Evolutionary conservation across 441 rosid species (phyloP), one percentile per base, ranked within the genome.

Genomic region (Populus hybrid): DNA sequence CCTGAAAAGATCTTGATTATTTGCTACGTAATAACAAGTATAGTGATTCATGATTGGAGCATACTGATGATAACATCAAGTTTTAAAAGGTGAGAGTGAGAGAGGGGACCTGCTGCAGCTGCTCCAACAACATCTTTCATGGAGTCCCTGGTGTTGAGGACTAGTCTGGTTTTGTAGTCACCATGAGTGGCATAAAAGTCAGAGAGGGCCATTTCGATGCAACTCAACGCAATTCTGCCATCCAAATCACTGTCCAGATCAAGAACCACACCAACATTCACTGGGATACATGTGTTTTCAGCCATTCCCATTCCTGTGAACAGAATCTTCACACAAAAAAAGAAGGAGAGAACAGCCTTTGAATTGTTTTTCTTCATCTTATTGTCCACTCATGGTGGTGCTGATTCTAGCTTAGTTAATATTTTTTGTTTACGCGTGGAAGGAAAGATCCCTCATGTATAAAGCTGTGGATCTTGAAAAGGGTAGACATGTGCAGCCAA

Each of bases 171-270:
- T n/a, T 40, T 53, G 61, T 18, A 53, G 61, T 53, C 61, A 53
- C 61, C 61, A 53, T 53, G 61, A 53, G 61, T 53, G 12, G 76
- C 34, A 26, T 91, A 93, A 63, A 93, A 89, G 16, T 90, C 90
- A 0, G 88, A 82, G 40, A 90, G 82, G 10, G 92, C 77, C 83
- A 87, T 83, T 73, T 87, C 76, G 6, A 90, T 87, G 77, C 90
- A 30, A 30, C 32, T 30, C 32, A 30, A 30, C 32, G 32, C 32
- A 30, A 30, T 30, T 30, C 0, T 30, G 32, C 32, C 32, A 30
- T 30, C 32, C 32, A 30, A 30, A 30, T 30, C 32, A 30, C 32
- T 30, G 32, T 30, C 32, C 32, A 30, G 32, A 0, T 30, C 32
- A 3, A 30, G 32, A 30, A 30, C 32, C 32, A 30, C 86, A 23